A percentile compares a stretch with the other conserved stretches of the same genome.
These are phyloP conservation scores for Clavariopsis aquatica DNA, from an alignment of 495 filamentous ascomycete genomes.

Conservation along the genomic window DNA sequence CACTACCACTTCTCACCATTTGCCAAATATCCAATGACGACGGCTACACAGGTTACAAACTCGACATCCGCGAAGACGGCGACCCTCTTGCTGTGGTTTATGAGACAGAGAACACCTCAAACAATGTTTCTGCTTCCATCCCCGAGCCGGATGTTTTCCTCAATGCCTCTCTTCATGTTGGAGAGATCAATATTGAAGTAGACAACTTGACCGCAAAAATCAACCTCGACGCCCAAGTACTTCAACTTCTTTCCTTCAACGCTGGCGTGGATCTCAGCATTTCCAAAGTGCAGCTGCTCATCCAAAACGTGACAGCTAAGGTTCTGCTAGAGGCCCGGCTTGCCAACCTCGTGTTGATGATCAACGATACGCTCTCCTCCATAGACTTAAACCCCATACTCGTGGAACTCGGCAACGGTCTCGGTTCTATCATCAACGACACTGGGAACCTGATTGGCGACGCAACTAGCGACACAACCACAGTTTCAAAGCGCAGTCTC, in stretches of 20 bases:
- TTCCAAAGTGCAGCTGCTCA: conserved; percentile 53
- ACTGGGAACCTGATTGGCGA: conserved; percentile 43
- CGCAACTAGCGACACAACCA: conserved; percentile 4
- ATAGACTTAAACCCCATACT: conserved; percentile 61
- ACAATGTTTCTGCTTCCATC: conserved; percentile 45
- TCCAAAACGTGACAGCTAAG: conserved; percentile 58
- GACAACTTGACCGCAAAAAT: conserved; percentile 61
- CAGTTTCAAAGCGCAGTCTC: conserved; percentile 22
- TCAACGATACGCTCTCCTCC: conserved; percentile 53
- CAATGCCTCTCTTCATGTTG: conserved; percentile 56
- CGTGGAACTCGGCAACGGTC: conserved; percentile 53
- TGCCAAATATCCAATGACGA: conserved; percentile 33
- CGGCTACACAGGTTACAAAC: conserved; percentile 59
- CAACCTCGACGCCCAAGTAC: conserved; percentile 59
- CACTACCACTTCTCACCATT: conserved; percentile 31
- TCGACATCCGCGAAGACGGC: conserved; percentile 47
- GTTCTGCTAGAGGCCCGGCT: conserved; percentile 59
- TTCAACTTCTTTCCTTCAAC: conserved; percentile 57
- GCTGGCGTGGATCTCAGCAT: conserved; percentile 58
- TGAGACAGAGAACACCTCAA: conserved; percentile 52
- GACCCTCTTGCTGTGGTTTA: conserved; percentile 54
- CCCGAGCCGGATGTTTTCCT: conserved; percentile 58
- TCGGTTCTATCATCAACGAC: conserved; percentile 52
- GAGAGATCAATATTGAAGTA: conserved; percentile 55
- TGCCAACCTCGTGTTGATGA: conserved; percentile 58